Conservation (phyloP, 768 basidiomycete genomes). For the Trametes sanguinea region DNA sequence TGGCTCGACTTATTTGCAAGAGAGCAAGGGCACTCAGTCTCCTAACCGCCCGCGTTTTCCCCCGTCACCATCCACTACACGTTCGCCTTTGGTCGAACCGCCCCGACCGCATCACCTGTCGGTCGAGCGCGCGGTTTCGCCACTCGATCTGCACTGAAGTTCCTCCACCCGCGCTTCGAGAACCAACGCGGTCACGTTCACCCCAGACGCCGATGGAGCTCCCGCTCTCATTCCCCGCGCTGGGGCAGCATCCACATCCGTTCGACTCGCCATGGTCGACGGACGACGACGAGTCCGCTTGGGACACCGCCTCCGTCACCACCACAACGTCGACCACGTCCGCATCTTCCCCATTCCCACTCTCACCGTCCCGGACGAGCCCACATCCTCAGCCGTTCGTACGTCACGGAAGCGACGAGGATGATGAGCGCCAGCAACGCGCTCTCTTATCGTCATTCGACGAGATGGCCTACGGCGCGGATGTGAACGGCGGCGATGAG, state of each 20-base stretch:
- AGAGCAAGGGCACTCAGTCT: conserved; percentile 30
- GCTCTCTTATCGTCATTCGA: conserved; percentile 25
- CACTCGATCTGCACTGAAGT: conserved; percentile 20
- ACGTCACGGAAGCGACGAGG: conserved; percentile 35
- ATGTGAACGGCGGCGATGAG: conserved; percentile 27
- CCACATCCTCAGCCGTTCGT: conserved; percentile 35
- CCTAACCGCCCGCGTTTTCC: conserved; percentile 36
- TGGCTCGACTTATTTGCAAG: conserved; percentile 29
- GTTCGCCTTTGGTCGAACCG: conserved; percentile 1
- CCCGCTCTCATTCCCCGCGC: conserved; percentile 22
- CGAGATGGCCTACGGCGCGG: conserved; percentile 22
- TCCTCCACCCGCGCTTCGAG: conserved; percentile 25
- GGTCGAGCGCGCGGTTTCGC: conserved; percentile 14
- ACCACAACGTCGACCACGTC: conserved; percentile 65
- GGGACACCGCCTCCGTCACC: conserved; percentile 69
- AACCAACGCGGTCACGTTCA: conserved; percentile 26
- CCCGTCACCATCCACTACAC: conserved; percentile 47
- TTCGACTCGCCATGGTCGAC: conserved; percentile 65
- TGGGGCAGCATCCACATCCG: conserved; percentile 27
- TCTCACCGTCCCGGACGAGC: conserved; percentile 36
- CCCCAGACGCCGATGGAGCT: conserved; percentile 23
- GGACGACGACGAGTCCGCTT: conserved; percentile 76
- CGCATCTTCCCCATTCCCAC: conserved; percentile 40
- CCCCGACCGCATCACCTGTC: conserved; percentile 1
- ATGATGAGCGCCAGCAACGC: conserved; percentile 32